Conservation (phyloP, 495 filamentous ascomycete species). For the Xanthoparmelia taractica region DNA sequence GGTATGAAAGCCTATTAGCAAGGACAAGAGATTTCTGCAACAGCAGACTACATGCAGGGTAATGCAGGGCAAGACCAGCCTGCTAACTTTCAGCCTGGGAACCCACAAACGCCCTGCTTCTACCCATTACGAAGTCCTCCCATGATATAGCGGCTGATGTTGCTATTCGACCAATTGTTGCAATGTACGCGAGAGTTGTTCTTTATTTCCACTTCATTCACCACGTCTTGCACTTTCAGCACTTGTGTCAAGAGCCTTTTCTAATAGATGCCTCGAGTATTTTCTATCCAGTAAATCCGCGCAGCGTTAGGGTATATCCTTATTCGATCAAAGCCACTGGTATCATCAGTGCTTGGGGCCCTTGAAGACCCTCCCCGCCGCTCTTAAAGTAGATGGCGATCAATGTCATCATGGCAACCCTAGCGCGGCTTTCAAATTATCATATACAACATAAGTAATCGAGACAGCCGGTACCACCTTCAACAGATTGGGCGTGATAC, state of each 20-base stretch:
- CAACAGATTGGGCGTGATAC: conserved; percentile 87
- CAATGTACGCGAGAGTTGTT: background rate
- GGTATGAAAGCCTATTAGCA: too few species aligned
- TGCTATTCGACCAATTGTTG: background rate
- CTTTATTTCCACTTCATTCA: background rate
- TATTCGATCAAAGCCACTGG: background rate
- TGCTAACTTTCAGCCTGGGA: background rate
- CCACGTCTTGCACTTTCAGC: background rate
- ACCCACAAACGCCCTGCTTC: background rate
- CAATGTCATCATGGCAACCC: conserved; percentile 49
- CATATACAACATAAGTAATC: conserved; percentile 96
- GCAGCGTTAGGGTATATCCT: background rate
- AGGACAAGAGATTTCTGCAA: too few species aligned
- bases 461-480: conserved; percentile 96
- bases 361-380: too few species aligned
- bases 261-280: background rate
- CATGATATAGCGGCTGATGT: background rate
- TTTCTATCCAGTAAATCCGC: background rate
- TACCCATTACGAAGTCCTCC: background rate
- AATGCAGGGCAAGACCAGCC: background rate
- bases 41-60: background rate
- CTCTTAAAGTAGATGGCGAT: background rate
- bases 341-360: background rate
- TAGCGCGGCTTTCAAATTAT: conserved; percentile 79
- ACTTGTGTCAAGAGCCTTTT: background rate